Percentiles rank a stretch among this genome's conserved stretches.
Evolutionary conservation across 73 alveolate genomes (phyloP).

Genomic region (Paraurostyla sp.): DNA sequence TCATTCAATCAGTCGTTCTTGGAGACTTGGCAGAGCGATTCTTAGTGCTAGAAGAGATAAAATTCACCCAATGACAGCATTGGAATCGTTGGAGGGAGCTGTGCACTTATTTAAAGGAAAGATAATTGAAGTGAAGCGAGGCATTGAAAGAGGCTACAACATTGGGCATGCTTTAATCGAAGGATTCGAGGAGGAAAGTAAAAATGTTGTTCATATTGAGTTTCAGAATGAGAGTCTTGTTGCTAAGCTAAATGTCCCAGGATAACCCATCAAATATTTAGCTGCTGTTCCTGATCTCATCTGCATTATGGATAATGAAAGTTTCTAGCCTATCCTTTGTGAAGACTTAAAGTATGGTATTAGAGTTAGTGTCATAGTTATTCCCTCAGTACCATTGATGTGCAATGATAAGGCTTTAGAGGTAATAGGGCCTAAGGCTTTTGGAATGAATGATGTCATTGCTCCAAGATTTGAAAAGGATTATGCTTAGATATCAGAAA

Average conservation of each 20-base stretch:
- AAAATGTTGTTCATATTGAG: neutral
- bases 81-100: neutral
- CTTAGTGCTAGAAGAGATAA: neutral
- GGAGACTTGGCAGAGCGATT: conserved; percentile 30
- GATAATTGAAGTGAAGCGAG: neutral
- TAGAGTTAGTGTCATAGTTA: conserved; percentile 6
- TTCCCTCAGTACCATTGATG: neutral
- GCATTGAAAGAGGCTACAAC: conserved; percentile 4
- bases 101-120: conserved; percentile 34
- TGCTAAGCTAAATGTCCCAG: no score
- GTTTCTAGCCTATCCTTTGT: neutral
- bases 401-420: conserved; percentile 12
- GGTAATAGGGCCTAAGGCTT: neutral
- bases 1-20: neutral
- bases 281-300: conserved; percentile 54
- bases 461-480: no score
- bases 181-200: neutral
- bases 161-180: neutral
- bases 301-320: conserved; percentile 13
- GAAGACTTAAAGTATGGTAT: conserved; percentile 47
- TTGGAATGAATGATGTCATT: neutral
- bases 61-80: neutral
- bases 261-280: neutral
- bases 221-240: conserved; percentile 45
- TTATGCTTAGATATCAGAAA: no score